These are phyloP conservation scores for Nicotiana knightiana DNA, from an alignment of 257 asterid species.

Conservation along the genomic window DNA sequence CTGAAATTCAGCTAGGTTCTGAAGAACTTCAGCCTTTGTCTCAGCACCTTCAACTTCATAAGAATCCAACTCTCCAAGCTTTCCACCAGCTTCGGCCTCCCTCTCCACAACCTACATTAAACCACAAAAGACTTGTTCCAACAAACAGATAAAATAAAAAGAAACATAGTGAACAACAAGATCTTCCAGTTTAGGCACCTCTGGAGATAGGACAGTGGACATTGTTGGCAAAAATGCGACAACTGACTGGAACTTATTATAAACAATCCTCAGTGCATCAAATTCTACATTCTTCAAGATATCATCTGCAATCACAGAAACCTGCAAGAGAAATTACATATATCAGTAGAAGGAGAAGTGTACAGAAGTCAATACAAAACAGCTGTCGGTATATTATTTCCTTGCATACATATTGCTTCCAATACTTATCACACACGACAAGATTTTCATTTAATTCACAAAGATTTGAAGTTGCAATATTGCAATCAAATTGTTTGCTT, in stretches of 20 bases:
- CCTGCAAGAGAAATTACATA: slow-evolving; percentile 38
- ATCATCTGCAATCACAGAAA: slow-evolving; percentile 95
- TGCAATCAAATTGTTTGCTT: neutral
- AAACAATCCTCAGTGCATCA: slow-evolving; percentile 83
- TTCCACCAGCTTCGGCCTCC: slow-evolving; percentile 93
- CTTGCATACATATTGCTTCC: neutral
- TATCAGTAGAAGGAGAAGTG: slow-evolving; percentile 11
- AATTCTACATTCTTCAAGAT: slow-evolving; percentile 84
- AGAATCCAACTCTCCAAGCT: slow-evolving; percentile 76
- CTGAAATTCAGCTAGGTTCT: slow-evolving; percentile 92
- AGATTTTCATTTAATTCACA: neutral
- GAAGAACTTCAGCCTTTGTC: slow-evolving; percentile 89
- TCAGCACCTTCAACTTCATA: slow-evolving; percentile 98
- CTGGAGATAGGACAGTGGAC: slow-evolving; percentile 87
- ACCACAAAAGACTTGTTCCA: slow-evolving; percentile 6
- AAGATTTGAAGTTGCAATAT: neutral
- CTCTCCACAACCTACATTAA: slow-evolving; percentile 62
- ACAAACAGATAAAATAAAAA: slow-evolving; percentile 6
- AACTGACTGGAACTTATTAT: slow-evolving; percentile 89
- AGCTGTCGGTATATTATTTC: neutral
- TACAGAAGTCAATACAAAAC: neutral
- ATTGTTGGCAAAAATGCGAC: slow-evolving; percentile 67
- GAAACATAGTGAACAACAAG: slow-evolving; percentile 6
- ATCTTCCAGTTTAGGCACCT: slow-evolving; percentile 42
- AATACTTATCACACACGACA: neutral